Evolutionary conservation across 768 basidiomycete species (phyloP), one percentile per base, ranked within the genome.

Genomic region (Roridomyces roridus): DNA sequence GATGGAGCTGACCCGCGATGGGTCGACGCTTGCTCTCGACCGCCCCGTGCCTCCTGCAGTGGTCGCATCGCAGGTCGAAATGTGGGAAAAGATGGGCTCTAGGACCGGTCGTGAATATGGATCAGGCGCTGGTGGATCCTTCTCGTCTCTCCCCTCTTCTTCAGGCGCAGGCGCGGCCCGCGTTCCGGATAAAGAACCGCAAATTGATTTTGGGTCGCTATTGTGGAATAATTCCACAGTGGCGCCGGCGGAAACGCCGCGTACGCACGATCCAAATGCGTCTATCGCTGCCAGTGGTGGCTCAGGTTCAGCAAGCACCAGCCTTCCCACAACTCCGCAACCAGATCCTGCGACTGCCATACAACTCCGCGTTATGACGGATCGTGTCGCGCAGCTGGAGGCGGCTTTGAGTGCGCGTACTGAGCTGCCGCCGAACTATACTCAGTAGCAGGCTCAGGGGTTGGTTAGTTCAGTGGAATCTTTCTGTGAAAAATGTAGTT

Each of bases 71-170:
- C 42, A 43, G 20, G 12, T 8, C 42, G 18, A 14, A 6, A 43
- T 43, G 42, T 43, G n/a, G 42, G 42, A 43, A 21, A 43, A 43
- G 21, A n/a, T n/a, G n/a, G n/a, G n/a, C n/a, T n/a, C n/a, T n/a
- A n/a, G n/a, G n/a, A n/a, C n/a, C n/a, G n/a, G n/a, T n/a, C n/a
- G n/a, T n/a, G n/a, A n/a, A n/a, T n/a, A n/a, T n/a, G n/a, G n/a
- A n/a, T n/a, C n/a, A n/a, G n/a, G n/a, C n/a, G 29, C 29, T 14
- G 29, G 29, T 14, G 42, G 20, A 7, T 43, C 42, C 42, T 23
- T 7, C 7, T 8, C 42, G 12, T 15, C 42, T 9, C 14, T 31
- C 7, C 5, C 42, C 6, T 25, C 23, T 6, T 5, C 6, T 14
- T 23, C 42, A 7, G 18, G 20, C 20, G 15, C 42, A 5, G 5